Percentiles rank a stretch among this genome's conserved stretches.
Evolutionary conservation across 2,329 filamentous ascomycete species (phyloP).

Genomic region (Xylariaceae sp.): DNA sequence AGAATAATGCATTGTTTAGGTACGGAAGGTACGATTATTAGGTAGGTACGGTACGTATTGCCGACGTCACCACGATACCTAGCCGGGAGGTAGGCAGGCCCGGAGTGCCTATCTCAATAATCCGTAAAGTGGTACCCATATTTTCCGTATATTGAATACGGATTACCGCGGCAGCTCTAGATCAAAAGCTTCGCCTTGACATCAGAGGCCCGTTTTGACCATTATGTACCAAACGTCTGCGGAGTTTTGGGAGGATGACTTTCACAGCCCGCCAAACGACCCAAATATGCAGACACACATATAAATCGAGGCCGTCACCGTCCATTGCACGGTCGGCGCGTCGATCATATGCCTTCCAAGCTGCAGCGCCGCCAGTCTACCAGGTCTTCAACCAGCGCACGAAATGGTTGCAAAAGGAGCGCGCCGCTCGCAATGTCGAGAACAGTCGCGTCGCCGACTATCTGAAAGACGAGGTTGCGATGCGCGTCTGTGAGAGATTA

Average conservation of each 20-base stretch:
- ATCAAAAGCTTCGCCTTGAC: conserved; percentile 9
- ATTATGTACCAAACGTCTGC: conserved; percentile 26
- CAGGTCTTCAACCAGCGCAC: conserved; percentile 86
- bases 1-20: not conserved
- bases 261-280: conserved; percentile 22
- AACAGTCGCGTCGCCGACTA: conserved; percentile 81
- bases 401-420: conserved; percentile 89
- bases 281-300: conserved; percentile 16
- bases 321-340: conserved; percentile 23
- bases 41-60: not conserved
- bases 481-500: conserved; percentile 76
- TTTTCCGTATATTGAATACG: not conserved
- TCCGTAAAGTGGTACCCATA: not conserved
- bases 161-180: not conserved
- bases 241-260: conserved; percentile 29
- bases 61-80: conserved; percentile 12
- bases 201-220: conserved; percentile 6
- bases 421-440: conserved; percentile 66
- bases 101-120: too few relatives aligned
- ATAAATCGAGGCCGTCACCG: conserved; percentile 10
- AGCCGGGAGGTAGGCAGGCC: not conserved
- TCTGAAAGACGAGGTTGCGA: conserved; percentile 85
- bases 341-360: conserved; percentile 70
- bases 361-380: conserved; percentile 69
- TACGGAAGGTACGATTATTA: not conserved